A percentile compares a stretch with the other conserved stretches of the same genome.
phyloP scores from a whole-genome alignment of 179 eudicot genomes.

The Beta lomatogona region DNA sequence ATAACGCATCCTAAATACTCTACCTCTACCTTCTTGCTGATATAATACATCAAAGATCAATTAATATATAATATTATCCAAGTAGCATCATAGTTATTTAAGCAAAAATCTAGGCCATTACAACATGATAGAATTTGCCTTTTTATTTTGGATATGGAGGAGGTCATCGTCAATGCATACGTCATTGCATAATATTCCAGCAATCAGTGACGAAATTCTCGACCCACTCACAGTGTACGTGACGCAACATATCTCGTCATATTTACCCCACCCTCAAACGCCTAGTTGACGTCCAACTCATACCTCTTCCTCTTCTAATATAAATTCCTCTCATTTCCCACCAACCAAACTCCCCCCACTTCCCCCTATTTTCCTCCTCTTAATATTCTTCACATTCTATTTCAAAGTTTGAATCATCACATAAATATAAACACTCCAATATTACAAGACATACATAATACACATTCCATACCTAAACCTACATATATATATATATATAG shows the following conservation, averaged over 20 bases:
- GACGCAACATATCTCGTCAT: constrained; percentile 25
- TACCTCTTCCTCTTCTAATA: neutral
- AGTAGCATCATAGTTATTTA: neutral
- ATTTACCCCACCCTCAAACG: constrained; percentile 13
- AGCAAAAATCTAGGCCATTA: constrained; percentile 3
- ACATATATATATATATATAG: neutral
- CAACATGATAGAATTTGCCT: constrained; percentile 13
- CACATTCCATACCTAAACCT: no score
- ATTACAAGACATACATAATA: neutral
- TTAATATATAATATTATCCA: neutral
- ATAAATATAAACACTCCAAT: neutral
- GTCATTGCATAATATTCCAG: constrained; percentile 24
- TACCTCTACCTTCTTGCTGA: neutral
- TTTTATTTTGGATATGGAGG: constrained; percentile 18
- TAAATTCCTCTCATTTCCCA: constrained; percentile 16
- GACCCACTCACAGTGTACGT: constrained; percentile 32
- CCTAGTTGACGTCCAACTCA: constrained; percentile 32
- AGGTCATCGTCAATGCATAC: constrained; percentile 30
- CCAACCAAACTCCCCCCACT: constrained; percentile 12
- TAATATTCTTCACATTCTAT: neutral
- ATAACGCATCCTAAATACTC: neutral
- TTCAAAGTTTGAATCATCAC: neutral
- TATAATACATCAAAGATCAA: neutral
- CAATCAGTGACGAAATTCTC: constrained; percentile 30
- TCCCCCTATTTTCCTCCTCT: neutral